Percentiles rank a stretch among this genome's conserved stretches.
phyloP scores from a whole-genome alignment of 2,329 filamentous ascomycete species.

The Mycosphaerella arachidis region DNA sequence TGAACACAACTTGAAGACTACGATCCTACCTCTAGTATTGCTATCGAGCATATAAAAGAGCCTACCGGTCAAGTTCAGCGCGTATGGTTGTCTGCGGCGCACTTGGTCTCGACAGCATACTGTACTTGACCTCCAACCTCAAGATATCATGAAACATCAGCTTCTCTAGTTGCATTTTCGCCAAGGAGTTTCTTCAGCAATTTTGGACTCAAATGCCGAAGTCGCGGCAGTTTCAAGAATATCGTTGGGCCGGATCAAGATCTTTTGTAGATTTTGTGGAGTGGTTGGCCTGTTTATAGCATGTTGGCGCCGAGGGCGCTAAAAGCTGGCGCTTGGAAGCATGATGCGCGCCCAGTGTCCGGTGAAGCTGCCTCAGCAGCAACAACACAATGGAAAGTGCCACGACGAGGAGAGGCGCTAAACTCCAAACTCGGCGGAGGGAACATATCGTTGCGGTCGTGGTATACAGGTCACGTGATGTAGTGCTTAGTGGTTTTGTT shows the following conservation, averaged over 20 bases:
- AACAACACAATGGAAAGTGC: neutral
- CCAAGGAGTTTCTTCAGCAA: neutral
- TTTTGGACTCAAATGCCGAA: neutral
- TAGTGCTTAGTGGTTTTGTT: neutral
- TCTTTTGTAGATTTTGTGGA: neutral
- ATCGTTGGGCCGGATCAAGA: neutral
- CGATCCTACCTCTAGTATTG: neutral
- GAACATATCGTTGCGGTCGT: too few relatives aligned
- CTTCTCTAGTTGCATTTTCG: neutral
- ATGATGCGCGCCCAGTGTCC: neutral
- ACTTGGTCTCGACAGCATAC: neutral
- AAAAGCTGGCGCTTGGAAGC: slow-evolving; percentile 4
- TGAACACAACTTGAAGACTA: neutral
- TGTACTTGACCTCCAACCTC: neutral
- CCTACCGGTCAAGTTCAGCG: neutral
- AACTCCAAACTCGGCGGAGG: too few relatives aligned
- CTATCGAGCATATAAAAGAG: neutral
- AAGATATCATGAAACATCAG: neutral
- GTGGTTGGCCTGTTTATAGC: neutral
- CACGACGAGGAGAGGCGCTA: neutral
- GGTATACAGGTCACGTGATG: neutral
- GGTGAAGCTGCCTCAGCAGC: neutral
- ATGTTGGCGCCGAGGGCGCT: neutral
- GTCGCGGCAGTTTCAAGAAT: neutral
- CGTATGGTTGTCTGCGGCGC: slow-evolving; percentile 7